Percentiles rank a stretch among this genome's conserved stretches.
These are phyloP conservation scores for Venustampulla echinocandica DNA, from an alignment of 495 filamentous ascomycete genomes.

Conservation along the genomic window DNA sequence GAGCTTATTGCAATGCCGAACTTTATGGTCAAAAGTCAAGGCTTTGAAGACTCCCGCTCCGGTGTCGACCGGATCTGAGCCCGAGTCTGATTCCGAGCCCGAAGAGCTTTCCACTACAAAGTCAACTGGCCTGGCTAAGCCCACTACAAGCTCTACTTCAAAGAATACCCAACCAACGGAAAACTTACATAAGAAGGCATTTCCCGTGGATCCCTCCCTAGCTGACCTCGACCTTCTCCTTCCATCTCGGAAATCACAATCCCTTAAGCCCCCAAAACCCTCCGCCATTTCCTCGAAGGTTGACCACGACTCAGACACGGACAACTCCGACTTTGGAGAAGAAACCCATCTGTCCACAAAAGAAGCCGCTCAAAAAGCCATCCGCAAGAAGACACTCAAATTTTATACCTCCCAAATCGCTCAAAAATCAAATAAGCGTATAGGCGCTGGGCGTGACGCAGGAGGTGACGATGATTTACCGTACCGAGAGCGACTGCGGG, in stretches of 20 bases:
- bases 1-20: conserved; percentile 66
- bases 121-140: neutral
- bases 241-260: conserved; percentile 13
- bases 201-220: conserved; percentile 18
- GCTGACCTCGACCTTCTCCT: conserved; percentile 33
- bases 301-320: conserved; percentile 24
- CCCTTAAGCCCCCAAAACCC: conserved; percentile 1
- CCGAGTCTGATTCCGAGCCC: conserved; percentile 2
- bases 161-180: conserved; percentile 10
- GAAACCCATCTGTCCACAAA: conserved; percentile 39
- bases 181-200: no score
- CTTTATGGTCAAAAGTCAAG: conserved; percentile 73
- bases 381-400: conserved; percentile 76
- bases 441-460: conserved; percentile 65
- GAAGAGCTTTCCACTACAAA: conserved; percentile 25
- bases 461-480: conserved; percentile 92
- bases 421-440: conserved; percentile 82
- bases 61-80: conserved; percentile 21
- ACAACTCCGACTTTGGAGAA: conserved; percentile 64
- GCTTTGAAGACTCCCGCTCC: conserved; percentile 32
- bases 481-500: conserved; percentile 75
- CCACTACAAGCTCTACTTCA: conserved; percentile 11
- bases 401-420: conserved; percentile 97
- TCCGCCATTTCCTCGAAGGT: conserved; percentile 4
- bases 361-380: conserved; percentile 68